A percentile compares a stretch with the other conserved stretches of the same genome.
These are phyloP conservation scores for Solanum raphanifolium DNA, from an alignment of 257 asterid genomes.

Conservation along the genomic window DNA sequence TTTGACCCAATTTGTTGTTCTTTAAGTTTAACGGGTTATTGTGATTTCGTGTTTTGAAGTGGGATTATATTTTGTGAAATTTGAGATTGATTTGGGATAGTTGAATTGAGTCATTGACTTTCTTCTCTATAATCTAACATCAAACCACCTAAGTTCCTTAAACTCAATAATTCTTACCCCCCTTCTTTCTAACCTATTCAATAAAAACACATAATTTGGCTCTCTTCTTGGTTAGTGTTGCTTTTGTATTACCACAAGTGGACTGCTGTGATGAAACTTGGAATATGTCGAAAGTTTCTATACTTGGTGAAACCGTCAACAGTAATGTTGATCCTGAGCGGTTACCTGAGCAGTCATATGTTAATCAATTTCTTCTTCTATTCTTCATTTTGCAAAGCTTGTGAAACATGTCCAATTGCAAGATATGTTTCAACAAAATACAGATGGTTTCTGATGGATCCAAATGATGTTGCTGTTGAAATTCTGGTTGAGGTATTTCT, in stretches of 20 bases:
- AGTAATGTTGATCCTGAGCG: not conserved
- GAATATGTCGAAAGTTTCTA: not conserved
- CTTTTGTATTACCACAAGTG: not conserved
- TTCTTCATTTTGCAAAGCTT: not conserved
- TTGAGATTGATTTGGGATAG: no score
- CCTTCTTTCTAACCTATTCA: not conserved
- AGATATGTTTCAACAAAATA: not conserved
- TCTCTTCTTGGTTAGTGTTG: not conserved
- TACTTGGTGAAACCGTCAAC: not conserved
- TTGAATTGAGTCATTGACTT: not conserved
- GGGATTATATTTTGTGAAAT: no score
- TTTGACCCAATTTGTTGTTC: not conserved
- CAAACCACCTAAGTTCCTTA: not conserved
- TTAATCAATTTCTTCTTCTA: not conserved
- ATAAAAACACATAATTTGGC: not conserved
- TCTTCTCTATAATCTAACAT: not conserved
- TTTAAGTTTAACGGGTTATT: not conserved
- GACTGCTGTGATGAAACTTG: not conserved
- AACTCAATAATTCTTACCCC: not conserved
- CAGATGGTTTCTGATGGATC: not conserved
- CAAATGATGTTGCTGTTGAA: not conserved
- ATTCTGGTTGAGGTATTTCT: not conserved
- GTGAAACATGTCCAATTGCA: not conserved
- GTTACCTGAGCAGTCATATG: not conserved
- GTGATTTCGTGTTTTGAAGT: not conserved